Evolutionary conservation across 257 asterid species (phyloP).

Genomic region (Leonotis leonurus): DNA sequence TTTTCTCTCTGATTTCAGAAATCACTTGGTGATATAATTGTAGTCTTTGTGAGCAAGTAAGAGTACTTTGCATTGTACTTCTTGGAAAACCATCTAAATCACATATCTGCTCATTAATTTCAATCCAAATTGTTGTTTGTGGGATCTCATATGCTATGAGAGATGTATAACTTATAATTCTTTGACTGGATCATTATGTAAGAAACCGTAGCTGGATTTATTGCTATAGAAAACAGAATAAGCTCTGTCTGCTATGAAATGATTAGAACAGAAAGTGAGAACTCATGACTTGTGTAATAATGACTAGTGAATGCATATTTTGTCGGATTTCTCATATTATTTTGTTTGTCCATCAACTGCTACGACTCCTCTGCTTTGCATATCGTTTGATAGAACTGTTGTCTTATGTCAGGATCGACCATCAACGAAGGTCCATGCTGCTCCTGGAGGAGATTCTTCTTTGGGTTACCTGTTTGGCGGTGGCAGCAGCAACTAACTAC

Average conservation of each 20-base stretch:
- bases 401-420: slow-evolving; percentile 49
- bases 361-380: not conserved
- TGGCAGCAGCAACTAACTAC: slow-evolving; percentile 33
- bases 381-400: not conserved
- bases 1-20: not conserved
- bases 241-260: not conserved
- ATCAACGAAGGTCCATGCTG: slow-evolving; percentile 58
- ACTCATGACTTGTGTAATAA: not conserved
- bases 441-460: slow-evolving; percentile 62
- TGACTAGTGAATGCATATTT: not conserved
- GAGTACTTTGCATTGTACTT: too few relatives aligned
- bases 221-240: not conserved
- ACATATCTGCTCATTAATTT: not conserved
- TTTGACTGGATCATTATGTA: not conserved
- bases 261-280: not conserved
- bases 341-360: not conserved
- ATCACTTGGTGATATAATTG: not conserved
- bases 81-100: too few relatives aligned
- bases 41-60: too few relatives aligned
- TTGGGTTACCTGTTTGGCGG: slow-evolving; percentile 58
- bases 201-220: not conserved
- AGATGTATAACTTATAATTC: not conserved
- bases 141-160: not conserved
- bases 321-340: not conserved
- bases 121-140: not conserved